These are phyloP conservation scores for Rhodotorula sp. DNA, from an alignment of 1,284 basidiomycete species.

Conservation along the genomic window DNA sequence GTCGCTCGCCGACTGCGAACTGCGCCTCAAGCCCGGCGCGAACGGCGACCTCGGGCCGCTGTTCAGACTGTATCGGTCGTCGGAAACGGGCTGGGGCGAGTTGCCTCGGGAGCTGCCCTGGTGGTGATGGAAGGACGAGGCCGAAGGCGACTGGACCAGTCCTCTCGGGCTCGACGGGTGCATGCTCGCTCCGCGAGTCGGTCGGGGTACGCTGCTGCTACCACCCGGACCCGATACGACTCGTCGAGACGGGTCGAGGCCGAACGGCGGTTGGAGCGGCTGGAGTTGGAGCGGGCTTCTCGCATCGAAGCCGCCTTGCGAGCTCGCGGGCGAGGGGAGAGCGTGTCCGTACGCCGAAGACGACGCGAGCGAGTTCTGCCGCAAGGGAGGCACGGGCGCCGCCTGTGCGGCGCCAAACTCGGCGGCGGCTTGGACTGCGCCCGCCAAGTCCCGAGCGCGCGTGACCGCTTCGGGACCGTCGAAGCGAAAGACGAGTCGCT, in stretches of 20 bases:
- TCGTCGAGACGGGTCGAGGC: background rate
- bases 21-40: background rate
- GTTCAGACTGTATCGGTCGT: background rate
- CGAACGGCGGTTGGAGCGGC: background rate
- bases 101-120: constrained; percentile 17
- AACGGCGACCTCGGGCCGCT: constrained; percentile 2
- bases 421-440: constrained; percentile 79
- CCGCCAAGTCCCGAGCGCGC: constrained; percentile 65
- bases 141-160: constrained; percentile 6
- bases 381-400: constrained; percentile 44
- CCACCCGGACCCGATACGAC: background rate
- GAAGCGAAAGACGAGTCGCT: constrained; percentile 63
- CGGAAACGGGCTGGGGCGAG: constrained; percentile 6
- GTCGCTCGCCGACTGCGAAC: background rate
- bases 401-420: constrained; percentile 72
- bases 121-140: constrained; percentile 1
- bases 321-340: background rate
- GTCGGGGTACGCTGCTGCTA: constrained; percentile 5
- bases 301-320: background rate
- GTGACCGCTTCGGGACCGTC: background rate
- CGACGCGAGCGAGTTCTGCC: constrained; percentile 16
- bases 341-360: background rate
- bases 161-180: background rate
- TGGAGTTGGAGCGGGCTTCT: background rate
- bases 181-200: constrained; percentile 27